Percentiles rank a stretch among this genome's conserved stretches.
Evolutionary conservation across 2,329 filamentous ascomycete species (phyloP).

Genomic region (Sporothrix phasma): DNA sequence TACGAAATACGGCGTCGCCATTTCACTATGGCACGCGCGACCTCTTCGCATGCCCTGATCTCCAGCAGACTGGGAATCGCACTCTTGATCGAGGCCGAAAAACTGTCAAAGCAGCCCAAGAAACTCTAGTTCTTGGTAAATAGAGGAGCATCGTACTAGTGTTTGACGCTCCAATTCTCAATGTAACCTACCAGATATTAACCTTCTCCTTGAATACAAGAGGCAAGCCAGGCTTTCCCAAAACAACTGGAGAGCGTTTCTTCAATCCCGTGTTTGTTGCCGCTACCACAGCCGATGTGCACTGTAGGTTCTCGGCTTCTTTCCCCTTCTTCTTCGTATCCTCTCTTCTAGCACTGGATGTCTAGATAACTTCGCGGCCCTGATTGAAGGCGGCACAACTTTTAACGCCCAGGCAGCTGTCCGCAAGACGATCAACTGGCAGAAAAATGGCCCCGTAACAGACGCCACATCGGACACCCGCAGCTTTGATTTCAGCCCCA

Average conservation of each 20-base stretch:
- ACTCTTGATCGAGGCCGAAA: not conserved
- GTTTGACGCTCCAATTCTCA: too few species aligned
- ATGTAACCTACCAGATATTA: too few species aligned
- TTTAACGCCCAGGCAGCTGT: constrained; percentile 24
- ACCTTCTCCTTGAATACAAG: too few species aligned
- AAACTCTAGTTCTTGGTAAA: not conserved
- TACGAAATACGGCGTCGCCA: not conserved
- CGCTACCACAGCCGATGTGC: constrained; percentile 16
- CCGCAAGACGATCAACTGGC: constrained; percentile 29
- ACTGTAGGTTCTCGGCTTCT: constrained; percentile 13
- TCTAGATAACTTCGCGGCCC: constrained; percentile 19
- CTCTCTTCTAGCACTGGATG: not conserved
- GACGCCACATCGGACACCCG: constrained; percentile 24
- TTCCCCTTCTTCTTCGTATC: not conserved
- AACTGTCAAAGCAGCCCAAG: not conserved
- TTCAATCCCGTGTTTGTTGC: constrained; percentile 10
- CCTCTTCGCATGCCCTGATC: not conserved
- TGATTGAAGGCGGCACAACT: constrained; percentile 15
- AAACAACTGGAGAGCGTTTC: constrained; percentile 12
- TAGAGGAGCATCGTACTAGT: too few species aligned
- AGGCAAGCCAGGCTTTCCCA: too few species aligned
- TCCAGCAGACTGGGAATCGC: not conserved
- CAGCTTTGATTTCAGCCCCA: constrained; percentile 23
- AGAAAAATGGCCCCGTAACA: constrained; percentile 25
- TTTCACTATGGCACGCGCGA: not conserved